Base-by-base conservation (phyloP, 495 filamentous ascomycete species). In the Penicillium mononematosum region DNA sequence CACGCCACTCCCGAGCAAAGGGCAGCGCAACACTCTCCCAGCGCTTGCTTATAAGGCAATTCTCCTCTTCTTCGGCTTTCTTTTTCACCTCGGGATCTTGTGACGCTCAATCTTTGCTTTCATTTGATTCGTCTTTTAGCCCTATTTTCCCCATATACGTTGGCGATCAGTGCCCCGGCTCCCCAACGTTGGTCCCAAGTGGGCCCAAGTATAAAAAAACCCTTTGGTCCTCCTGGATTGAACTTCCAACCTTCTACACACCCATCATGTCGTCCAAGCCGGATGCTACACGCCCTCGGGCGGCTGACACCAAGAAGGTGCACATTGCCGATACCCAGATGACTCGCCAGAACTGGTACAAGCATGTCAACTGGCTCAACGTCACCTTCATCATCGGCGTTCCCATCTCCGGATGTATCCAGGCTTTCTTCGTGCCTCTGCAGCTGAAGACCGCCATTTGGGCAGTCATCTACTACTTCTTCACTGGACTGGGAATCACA, bases 351-450 rank as follows among this genome's bases (percentile, higher is more conserved):
- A 99, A 99, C 78, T 97, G 92, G 92, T 87, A 93, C 78, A 90
- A 95, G 71, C 95, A 98, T 67, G 84, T 98, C 81, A 92, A 98
- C 81, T 97, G 94, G 91, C 76, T 95, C 27, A 93, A 96, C 70
- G 88, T 92, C 44, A 81, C 79, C 64, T 79, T 98, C 73, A 96
- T 99, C 73, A 76, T 97, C 67, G 81, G 88, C 59, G 84, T 98
- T 43, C 94, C 94, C 2, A 41, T 94, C 14, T 75, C 84, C 53
- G 95, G 95, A 50, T 77, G 86, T 66, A 73, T 96, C 63, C 81
- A 83, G 55, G 82, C 94, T 24, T 83, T 88, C 72, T 98, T 89
- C 89, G 89, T 90, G 24, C 88, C 91, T 27, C 72, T 96, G 25
- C 75, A 85, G 46, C 71, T 72, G 62, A 85, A 90, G 78, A 99